These are phyloP conservation scores for Alternaria brassicae DNA, from an alignment of 2,329 filamentous ascomycete species.

Conservation along the genomic window DNA sequence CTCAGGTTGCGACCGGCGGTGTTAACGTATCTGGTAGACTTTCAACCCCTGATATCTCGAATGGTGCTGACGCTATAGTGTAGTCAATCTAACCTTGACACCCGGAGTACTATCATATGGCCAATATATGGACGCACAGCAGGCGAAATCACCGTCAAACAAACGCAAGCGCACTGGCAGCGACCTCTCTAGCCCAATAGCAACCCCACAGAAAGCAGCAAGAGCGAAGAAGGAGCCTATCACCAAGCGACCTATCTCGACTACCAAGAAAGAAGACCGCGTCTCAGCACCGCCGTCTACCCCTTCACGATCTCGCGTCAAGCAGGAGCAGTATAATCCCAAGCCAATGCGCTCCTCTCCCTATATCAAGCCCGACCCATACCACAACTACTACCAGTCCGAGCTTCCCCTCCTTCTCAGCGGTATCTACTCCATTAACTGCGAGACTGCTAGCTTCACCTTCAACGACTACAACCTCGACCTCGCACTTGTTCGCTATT, in stretches of 20 bases:
- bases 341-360: neutral
- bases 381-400: neutral
- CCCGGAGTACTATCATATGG: neutral
- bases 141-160: neutral
- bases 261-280: neutral
- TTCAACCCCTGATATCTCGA: neutral
- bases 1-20: neutral
- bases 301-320: conserved; percentile 11
- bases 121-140: neutral
- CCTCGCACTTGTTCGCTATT: conserved; percentile 39
- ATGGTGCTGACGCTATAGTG: neutral
- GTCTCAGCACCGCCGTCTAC: conserved; percentile 2
- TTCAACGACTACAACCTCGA: conserved; percentile 44
- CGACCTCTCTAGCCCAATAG: too few relatives aligned
- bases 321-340: conserved; percentile 12
- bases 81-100: conserved; percentile 15
- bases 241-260: neutral
- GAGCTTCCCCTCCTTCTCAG: conserved; percentile 45
- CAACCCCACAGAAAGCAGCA: conserved; percentile 8
- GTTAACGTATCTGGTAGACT: conserved; percentile 23
- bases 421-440: conserved; percentile 54
- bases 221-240: conserved; percentile 8
- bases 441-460: conserved; percentile 22
- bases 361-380: conserved; percentile 10
- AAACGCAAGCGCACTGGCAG: conserved; percentile 14